Evolutionary conservation across 257 asterid genomes (phyloP).

Genomic region (Hygrophila difformis): DNA sequence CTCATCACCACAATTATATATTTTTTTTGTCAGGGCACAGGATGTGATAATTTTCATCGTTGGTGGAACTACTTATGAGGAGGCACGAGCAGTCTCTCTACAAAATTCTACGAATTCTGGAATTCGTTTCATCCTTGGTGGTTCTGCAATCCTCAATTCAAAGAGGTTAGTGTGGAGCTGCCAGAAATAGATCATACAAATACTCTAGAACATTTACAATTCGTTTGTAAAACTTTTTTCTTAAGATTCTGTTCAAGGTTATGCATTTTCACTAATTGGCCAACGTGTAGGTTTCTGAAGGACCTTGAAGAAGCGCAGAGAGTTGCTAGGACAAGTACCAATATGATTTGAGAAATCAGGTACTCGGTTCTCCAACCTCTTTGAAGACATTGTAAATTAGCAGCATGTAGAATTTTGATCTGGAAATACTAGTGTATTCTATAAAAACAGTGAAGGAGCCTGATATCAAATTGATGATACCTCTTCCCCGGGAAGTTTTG

Average conservation of each 20-base stretch:
- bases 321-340: slow-evolving; percentile 59
- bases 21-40: slow-evolving; percentile 54
- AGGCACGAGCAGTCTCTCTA: slow-evolving; percentile 77
- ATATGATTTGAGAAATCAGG: slow-evolving; percentile 30
- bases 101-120: slow-evolving; percentile 82
- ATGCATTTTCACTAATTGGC: neutral
- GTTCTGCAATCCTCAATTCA: slow-evolving; percentile 80
- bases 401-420: slow-evolving; percentile 9
- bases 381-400: slow-evolving; percentile 14
- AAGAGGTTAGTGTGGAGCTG: no score
- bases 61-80: slow-evolving; percentile 98
- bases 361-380: slow-evolving; percentile 2
- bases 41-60: slow-evolving; percentile 84
- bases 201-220: neutral
- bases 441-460: no score
- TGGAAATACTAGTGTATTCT: no score
- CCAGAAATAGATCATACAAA: neutral
- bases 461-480: no score
- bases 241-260: slow-evolving; percentile 1
- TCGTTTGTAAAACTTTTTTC: no score
- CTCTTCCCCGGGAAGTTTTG: no score
- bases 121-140: slow-evolving; percentile 87
- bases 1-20: slow-evolving; percentile 7
- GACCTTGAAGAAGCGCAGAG: slow-evolving; percentile 96
- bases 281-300: slow-evolving; percentile 54